phyloP scores from a whole-genome alignment of 2,329 filamentous ascomycete genomes.

The Epichloe sylvatica region DNA sequence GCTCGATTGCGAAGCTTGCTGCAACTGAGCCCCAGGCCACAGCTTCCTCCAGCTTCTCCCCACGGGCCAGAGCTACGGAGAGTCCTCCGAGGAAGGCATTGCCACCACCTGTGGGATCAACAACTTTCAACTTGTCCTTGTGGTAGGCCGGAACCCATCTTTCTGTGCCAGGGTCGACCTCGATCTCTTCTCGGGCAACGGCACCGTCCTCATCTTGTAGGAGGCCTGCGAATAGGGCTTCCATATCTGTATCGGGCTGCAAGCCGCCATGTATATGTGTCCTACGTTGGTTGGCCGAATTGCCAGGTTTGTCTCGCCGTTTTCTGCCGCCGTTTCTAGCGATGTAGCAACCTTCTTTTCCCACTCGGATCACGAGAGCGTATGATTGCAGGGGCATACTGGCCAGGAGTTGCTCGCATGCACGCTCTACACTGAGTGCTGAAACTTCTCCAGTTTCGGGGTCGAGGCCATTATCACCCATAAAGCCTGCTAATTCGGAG shows the following conservation, averaged over 20 bases:
- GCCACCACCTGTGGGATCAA: slow-evolving; percentile 90
- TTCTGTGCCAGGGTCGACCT: slow-evolving; percentile 50
- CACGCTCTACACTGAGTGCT: slow-evolving; percentile 37
- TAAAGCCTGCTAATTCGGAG: slow-evolving; percentile 73
- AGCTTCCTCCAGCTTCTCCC: slow-evolving; percentile 51
- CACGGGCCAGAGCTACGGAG: slow-evolving; percentile 44
- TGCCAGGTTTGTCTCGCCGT: background rate
- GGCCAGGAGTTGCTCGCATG: slow-evolving; percentile 48
- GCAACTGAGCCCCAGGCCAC: slow-evolving; percentile 67
- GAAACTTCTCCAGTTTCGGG: slow-evolving; percentile 41
- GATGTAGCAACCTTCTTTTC: slow-evolving; percentile 57
- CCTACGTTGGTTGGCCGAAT: slow-evolving; percentile 19
- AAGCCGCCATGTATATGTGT: slow-evolving; percentile 36
- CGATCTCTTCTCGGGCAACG: slow-evolving; percentile 43
- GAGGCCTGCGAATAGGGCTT: slow-evolving; percentile 45
- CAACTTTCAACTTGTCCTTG: slow-evolving; percentile 37
- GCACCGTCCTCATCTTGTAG: slow-evolving; percentile 38
- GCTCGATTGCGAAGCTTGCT: slow-evolving; percentile 88
- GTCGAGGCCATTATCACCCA: slow-evolving; percentile 47
- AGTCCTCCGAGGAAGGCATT: slow-evolving; percentile 70
- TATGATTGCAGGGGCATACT: slow-evolving; percentile 52
- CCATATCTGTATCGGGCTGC: slow-evolving; percentile 48
- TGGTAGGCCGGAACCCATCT: slow-evolving; percentile 73
- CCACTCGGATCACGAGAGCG: slow-evolving; percentile 55
- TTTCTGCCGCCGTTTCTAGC: slow-evolving; percentile 43